Percentiles rank a stretch among this genome's conserved stretches.
phyloP scores from a whole-genome alignment of 2,329 filamentous ascomycete species.

The Stemphylium beticola region DNA sequence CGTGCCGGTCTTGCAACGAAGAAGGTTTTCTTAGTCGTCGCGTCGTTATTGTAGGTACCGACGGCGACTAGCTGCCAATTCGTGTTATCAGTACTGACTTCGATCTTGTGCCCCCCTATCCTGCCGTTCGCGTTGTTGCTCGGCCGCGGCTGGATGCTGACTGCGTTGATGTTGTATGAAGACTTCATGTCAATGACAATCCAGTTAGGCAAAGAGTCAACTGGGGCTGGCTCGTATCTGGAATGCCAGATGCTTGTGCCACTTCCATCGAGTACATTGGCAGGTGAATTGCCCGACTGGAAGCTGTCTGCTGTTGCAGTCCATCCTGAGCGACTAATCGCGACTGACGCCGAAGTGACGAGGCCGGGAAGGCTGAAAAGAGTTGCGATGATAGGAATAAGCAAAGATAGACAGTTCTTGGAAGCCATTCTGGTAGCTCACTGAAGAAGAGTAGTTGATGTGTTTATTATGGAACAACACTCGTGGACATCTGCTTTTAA shows the following conservation, averaged over 20 bases:
- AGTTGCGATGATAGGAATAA: no score
- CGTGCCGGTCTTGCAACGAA: conserved; percentile 31
- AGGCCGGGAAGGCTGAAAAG: background rate
- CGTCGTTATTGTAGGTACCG: conserved; percentile 36
- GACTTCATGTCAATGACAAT: conserved; percentile 45
- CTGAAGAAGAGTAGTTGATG: no score
- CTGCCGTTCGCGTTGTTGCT: conserved; percentile 43
- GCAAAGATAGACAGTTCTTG: no score
- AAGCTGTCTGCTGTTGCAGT: conserved; percentile 36
- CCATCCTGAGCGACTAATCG: conserved; percentile 31
- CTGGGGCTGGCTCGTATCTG: conserved; percentile 24
- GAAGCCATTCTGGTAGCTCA: no score
- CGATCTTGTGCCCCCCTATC: conserved; percentile 45
- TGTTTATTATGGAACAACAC: no score
- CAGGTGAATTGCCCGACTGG: conserved; percentile 25
- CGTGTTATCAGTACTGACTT: conserved; percentile 38
- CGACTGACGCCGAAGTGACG: conserved; percentile 22
- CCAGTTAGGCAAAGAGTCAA: conserved; percentile 36
- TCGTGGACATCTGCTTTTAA: no score
- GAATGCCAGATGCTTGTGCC: conserved; percentile 45
- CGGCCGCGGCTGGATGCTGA: conserved; percentile 44
- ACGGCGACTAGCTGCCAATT: conserved; percentile 34
- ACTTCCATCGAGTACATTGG: conserved; percentile 42
- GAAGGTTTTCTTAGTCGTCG: conserved; percentile 28
- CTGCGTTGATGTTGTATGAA: conserved; percentile 36